Base-by-base conservation (phyloP, 129 eudicot species). In the Pittosporum tobira region DNA sequence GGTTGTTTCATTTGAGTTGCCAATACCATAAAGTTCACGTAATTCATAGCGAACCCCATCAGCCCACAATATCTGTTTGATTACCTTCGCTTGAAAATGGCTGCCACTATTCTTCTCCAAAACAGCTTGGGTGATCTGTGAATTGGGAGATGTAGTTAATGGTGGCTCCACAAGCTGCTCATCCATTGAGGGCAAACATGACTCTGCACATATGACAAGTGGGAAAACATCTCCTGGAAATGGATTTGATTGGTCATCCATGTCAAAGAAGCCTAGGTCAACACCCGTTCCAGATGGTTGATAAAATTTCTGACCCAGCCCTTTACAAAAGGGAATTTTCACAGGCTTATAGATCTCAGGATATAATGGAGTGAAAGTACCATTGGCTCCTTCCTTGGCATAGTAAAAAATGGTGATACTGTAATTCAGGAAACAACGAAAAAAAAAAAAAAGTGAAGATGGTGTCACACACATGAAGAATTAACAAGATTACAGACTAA, bases 221-320 rank as follows among this genome's bases (percentile, higher is more conserved):
- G 78, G 78, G 38, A 40, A 73, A n/a, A 55, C 53, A 54, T 62
- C 69, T 23, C 47, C 69, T 3, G 73, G 49, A 1, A 16, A 18
- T 4, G 65, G 73, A 26, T 67, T 67, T 19, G 73, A 66, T 14
- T 66, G 51, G 51, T 73, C 78, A 56, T 73, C 63, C 16, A 37
- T 52, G 59, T 44, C 64, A 48, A 73, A 51, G 69, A 73, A 73
- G 11, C 73, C 65, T 4, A 73, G 42, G 48, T 73, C 69, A 15
- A 67, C 51, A 8, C 79, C 79, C 12, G 73, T 66, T 28, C 74
- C 79, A n/a, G 61, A 60, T 46, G 65, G 79, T 65, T 73, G 79
- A 46, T 24, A 40, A 24, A 73, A 67, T 49, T 67, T 54, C 70
- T 73, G 73, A n/a, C 69, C 54, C 24, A 54, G 49, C 54, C 79